Conservation (phyloP, 2,329 filamentous ascomycete genomes). For the Xylaria sp. region DNA sequence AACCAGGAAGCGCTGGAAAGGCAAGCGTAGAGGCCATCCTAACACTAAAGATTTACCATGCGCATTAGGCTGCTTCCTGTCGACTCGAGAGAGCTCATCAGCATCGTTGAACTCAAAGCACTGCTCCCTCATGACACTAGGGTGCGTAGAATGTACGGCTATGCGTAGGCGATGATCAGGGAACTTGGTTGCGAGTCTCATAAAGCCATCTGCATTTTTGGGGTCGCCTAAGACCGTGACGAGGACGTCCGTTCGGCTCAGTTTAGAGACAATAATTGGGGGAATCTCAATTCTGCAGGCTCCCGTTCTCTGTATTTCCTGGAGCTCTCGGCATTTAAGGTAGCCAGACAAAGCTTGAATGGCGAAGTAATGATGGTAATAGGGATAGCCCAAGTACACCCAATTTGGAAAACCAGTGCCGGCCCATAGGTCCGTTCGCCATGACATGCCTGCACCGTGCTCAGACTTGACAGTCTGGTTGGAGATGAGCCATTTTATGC, state of each 20-base stretch:
- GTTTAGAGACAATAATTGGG: not conserved
- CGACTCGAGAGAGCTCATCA: not conserved
- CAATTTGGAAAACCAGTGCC: not conserved
- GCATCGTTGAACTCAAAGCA: not conserved
- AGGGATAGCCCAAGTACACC: not conserved
- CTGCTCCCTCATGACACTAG: not conserved
- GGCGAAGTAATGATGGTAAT: not conserved
- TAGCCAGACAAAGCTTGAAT: not conserved
- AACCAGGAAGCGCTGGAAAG: not conserved
- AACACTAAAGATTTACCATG: not conserved
- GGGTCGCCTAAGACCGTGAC: not conserved
- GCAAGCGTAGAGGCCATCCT: not conserved
- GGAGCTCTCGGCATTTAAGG: not conserved
- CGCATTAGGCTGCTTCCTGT: not conserved
- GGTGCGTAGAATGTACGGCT: not conserved
- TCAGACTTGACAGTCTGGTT: not conserved
- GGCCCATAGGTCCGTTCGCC: not conserved
- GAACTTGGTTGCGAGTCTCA: not conserved
- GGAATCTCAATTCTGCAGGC: not conserved
- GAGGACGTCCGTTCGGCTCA: not conserved
- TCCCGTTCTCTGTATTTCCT: not conserved
- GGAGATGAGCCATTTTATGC: not conserved
- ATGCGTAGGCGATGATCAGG: not conserved
- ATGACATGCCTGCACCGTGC: not conserved
- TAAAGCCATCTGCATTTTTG: not conserved